Conservation (phyloP, 495 filamentous ascomycete species). For the Aspergillus egyptiacus region DNA sequence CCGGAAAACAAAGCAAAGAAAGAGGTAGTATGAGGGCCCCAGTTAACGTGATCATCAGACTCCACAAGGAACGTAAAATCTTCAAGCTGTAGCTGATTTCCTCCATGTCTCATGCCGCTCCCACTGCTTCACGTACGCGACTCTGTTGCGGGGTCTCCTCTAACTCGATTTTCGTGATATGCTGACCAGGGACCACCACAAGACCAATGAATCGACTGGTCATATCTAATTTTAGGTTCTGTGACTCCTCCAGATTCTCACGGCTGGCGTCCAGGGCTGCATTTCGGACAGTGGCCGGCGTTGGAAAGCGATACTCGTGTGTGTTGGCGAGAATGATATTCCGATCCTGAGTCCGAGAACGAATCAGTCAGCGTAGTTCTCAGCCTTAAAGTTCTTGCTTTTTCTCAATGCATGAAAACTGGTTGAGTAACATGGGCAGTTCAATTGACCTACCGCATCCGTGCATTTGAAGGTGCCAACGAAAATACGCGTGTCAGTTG, state of each 20-base stretch:
- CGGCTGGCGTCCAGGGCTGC: slow-evolving; percentile 35
- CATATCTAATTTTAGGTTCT: slow-evolving; percentile 58
- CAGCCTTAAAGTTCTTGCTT: slow-evolving; percentile 1
- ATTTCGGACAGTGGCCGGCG: slow-evolving; percentile 42
- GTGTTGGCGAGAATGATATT: slow-evolving; percentile 84
- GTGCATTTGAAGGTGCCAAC: slow-evolving; percentile 89
- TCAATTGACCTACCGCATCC: slow-evolving; percentile 59
- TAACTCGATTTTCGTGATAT: slow-evolving; percentile 82
- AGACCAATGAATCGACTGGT: slow-evolving; percentile 80
- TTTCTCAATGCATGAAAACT: slow-evolving; percentile 3
- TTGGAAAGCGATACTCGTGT: slow-evolving; percentile 78
- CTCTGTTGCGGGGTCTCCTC: slow-evolving; percentile 51
- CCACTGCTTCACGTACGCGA: slow-evolving; percentile 24
- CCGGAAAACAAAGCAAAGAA: neutral
- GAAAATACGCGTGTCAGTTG: slow-evolving; percentile 82
- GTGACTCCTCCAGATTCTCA: slow-evolving; percentile 19
- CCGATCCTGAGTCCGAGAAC: slow-evolving; percentile 48
- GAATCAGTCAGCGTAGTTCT: slow-evolving; percentile 9
- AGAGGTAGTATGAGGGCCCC: neutral
- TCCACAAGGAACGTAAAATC: slow-evolving; percentile 7
- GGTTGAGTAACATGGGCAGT: neutral
- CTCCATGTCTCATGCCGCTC: slow-evolving; percentile 15
- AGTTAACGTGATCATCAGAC: slow-evolving; percentile 3
- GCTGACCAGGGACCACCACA: slow-evolving; percentile 80
- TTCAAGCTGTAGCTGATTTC: slow-evolving; percentile 1